Evolutionary conservation across 148 eudicot species (phyloP).

Genomic region (Silene uniflora): DNA sequence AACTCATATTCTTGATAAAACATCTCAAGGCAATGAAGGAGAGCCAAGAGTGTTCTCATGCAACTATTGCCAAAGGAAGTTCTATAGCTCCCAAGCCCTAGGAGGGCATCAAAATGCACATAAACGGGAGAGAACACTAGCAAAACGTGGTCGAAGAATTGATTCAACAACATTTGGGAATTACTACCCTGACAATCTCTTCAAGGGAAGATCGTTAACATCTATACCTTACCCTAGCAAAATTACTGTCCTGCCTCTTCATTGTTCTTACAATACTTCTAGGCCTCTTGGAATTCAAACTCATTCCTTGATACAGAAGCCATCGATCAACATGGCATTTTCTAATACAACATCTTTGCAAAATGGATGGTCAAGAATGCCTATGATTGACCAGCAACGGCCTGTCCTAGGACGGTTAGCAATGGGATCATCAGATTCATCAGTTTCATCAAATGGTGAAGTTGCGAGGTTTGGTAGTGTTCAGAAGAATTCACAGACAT

Average conservation of each 20-base stretch:
- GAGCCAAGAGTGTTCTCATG: constrained; percentile 73
- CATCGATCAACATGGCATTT: constrained; percentile 16
- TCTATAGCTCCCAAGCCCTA: constrained; percentile 86
- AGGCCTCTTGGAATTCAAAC: constrained; percentile 32
- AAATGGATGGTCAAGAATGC: constrained; percentile 45
- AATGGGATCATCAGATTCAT: constrained; percentile 22
- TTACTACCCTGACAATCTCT: constrained; percentile 22
- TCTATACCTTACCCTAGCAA: constrained; percentile 16
- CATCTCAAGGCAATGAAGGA: constrained; percentile 23
- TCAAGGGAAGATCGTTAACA: constrained; percentile 20
- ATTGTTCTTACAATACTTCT: constrained; percentile 17
- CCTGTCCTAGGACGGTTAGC: constrained; percentile 49
- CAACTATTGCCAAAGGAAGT: constrained; percentile 83
- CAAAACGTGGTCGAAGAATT: constrained; percentile 26
- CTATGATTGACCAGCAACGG: constrained; percentile 47
- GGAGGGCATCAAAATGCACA: constrained; percentile 98
- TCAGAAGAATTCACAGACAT: constrained; percentile 28
- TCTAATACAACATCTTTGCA: constrained; percentile 19
- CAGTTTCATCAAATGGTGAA: constrained; percentile 34
- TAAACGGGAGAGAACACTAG: constrained; percentile 58
- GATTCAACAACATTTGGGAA: constrained; percentile 14
- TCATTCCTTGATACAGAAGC: constrained; percentile 35
- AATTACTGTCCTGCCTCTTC: constrained; percentile 21
- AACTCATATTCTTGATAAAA: constrained; percentile 23
- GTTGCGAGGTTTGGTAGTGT: constrained; percentile 44